These are phyloP conservation scores for Daedaleopsis sinensis DNA, from an alignment of 768 basidiomycete genomes.

Conservation along the genomic window DNA sequence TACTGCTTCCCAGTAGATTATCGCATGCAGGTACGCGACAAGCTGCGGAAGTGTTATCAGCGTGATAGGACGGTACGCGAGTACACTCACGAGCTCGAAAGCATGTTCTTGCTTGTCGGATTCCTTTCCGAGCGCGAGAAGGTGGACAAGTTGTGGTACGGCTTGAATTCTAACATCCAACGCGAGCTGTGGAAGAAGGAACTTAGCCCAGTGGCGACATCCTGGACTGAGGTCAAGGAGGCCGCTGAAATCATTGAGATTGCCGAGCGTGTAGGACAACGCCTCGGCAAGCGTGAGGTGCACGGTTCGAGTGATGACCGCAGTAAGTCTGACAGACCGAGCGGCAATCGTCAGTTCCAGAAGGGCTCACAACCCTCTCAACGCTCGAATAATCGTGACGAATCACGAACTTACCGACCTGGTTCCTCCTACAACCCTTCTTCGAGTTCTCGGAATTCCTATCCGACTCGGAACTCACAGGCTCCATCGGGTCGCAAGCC, in stretches of 20 bases:
- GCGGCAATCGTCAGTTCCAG: no score
- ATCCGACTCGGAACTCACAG: not conserved
- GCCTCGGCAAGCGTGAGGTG: not conserved
- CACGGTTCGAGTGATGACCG: no score
- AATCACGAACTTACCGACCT: no score
- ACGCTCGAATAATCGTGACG: no score
- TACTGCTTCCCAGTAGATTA: constrained; percentile 28
- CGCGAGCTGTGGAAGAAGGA: constrained; percentile 1
- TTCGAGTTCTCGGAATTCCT: not conserved
- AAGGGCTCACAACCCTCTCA: no score
- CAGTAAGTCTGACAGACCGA: no score
- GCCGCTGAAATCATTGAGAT: constrained; percentile 13
- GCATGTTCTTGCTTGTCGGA: constrained; percentile 18
- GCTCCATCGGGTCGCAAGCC: not conserved
- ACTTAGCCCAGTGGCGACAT: not conserved
- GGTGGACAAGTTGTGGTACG: constrained; percentile 14
- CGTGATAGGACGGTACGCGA: constrained; percentile 6
- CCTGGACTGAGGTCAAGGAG: constrained; percentile 2
- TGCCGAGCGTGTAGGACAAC: not conserved
- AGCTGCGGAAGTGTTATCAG: constrained; percentile 3
- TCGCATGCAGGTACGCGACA: constrained; percentile 12
- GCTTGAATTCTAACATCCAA: constrained; percentile 3
- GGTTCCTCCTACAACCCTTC: no score
- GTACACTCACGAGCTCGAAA: constrained; percentile 21
- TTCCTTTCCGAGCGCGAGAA: constrained; percentile 1